A percentile compares a stretch with the other conserved stretches of the same genome.
These are phyloP conservation scores for Colletotrichum sp. DNA, from an alignment of 2,329 filamentous ascomycete genomes.

Conservation along the genomic window DNA sequence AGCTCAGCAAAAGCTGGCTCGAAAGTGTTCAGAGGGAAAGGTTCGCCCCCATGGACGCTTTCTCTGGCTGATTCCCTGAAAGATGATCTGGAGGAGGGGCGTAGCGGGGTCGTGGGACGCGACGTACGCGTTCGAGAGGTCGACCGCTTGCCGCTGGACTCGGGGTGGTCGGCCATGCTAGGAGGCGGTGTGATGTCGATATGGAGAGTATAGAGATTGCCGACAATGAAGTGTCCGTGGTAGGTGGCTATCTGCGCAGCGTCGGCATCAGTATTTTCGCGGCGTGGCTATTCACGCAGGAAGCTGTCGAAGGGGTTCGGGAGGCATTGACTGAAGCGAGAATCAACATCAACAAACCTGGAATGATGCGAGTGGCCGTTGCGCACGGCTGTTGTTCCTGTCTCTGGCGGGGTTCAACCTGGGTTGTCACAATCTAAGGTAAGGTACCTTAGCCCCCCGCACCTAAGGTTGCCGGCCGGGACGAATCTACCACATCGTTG, in stretches of 20 bases:
- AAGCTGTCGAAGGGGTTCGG: conserved; percentile 25
- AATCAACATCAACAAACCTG: neutral
- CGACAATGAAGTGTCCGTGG: neutral
- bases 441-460: neutral
- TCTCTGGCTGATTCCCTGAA: conserved; percentile 77
- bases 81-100: conserved; percentile 87
- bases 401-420: neutral
- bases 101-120: conserved; percentile 89
- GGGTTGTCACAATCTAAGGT: neutral
- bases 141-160: conserved; percentile 45
- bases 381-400: neutral
- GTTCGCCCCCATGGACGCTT: conserved; percentile 48
- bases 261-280: neutral
- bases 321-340: neutral
- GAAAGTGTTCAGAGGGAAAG: conserved; percentile 78
- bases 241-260: neutral
- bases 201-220: neutral
- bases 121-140: conserved; percentile 69
- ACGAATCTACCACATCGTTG: neutral
- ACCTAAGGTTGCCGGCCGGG: neutral
- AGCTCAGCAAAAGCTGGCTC: conserved; percentile 94
- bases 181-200: neutral
- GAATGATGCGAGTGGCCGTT: neutral
- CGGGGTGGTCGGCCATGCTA: conserved; percentile 26
- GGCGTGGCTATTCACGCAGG: neutral